Evolutionary conservation across 306 rosid species (phyloP).

Genomic region (Vicia villosa): DNA sequence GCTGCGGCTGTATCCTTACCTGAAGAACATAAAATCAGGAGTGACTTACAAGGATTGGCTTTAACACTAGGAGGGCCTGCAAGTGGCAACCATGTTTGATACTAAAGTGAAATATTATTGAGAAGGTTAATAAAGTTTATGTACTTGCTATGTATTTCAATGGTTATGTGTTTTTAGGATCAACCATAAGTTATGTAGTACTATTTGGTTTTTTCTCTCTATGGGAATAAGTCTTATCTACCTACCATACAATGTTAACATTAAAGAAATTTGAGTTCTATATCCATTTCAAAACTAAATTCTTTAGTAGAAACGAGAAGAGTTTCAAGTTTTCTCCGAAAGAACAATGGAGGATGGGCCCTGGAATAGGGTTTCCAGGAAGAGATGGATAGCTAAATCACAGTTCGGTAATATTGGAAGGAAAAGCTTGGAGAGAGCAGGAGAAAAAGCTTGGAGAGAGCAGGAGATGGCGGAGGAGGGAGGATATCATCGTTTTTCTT

Average conservation of each 20-base stretch:
- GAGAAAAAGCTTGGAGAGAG: too few relatives aligned
- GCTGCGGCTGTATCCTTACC: constrained; percentile 35
- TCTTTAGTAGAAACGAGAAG: too few relatives aligned
- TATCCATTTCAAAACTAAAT: too few relatives aligned
- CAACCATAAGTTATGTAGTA: constrained; percentile 16
- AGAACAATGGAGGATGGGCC: too few relatives aligned
- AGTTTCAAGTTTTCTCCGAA: too few relatives aligned
- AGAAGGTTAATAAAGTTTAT: constrained; percentile 39
- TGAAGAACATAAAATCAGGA: constrained; percentile 61
- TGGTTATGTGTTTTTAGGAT: constrained; percentile 25
- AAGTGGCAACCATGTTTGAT: constrained; percentile 46
- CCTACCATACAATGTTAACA: not conserved
- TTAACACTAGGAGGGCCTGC: constrained; percentile 90
- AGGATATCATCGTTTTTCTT: too few relatives aligned
- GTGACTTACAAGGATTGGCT: constrained; percentile 79
- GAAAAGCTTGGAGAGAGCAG: too few relatives aligned
- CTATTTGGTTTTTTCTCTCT: constrained; percentile 21
- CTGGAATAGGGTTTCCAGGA: too few relatives aligned
- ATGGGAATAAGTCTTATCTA: not conserved
- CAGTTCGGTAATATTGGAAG: too few relatives aligned
- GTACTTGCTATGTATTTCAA: constrained; percentile 23
- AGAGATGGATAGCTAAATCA: too few relatives aligned
- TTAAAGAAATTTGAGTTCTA: too few relatives aligned
- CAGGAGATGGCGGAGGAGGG: too few relatives aligned
- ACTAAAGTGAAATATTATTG: constrained; percentile 28